These are phyloP conservation scores for Mycena belliarum DNA, from an alignment of 768 basidiomycete species.

Conservation along the genomic window DNA sequence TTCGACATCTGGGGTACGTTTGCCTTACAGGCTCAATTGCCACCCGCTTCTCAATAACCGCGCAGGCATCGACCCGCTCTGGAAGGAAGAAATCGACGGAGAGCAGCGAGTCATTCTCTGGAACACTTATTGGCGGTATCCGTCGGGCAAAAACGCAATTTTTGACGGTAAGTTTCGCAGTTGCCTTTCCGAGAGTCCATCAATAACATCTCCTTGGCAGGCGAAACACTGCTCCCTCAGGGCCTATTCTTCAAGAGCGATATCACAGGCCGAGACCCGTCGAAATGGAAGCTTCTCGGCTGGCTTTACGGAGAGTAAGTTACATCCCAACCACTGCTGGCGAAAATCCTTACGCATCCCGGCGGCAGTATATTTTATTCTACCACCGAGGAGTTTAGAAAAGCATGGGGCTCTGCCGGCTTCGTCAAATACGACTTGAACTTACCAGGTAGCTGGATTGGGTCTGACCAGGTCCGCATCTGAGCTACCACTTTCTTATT, in stretches of 20 bases:
- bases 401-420: conserved; percentile 21
- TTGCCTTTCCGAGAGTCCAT: no score
- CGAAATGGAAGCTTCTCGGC: conserved; percentile 22
- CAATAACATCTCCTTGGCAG: neutral
- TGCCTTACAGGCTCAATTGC: neutral
- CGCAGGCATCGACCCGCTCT: conserved; percentile 22
- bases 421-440: conserved; percentile 23
- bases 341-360: neutral
- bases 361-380: conserved; percentile 22
- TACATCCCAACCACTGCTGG: neutral
- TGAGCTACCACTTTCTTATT: neutral
- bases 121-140: conserved; percentile 25
- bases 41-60: neutral
- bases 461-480: conserved; percentile 17
- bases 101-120: conserved; percentile 20
- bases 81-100: conserved; percentile 21
- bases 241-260: conserved; percentile 27
- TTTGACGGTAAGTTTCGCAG: conserved; percentile 11
- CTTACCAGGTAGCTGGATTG: conserved; percentile 22
- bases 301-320: conserved; percentile 25
- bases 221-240: conserved; percentile 25
- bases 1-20: conserved; percentile 24
- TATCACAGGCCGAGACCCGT: conserved; percentile 24
- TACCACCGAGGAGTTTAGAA: conserved; percentile 22
- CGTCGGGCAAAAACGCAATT: conserved; percentile 14